Percentiles rank a stretch among this genome's conserved stretches.
Evolutionary conservation across 495 filamentous ascomycete genomes (phyloP).

Genomic region (Stereocaulon alpinum): DNA sequence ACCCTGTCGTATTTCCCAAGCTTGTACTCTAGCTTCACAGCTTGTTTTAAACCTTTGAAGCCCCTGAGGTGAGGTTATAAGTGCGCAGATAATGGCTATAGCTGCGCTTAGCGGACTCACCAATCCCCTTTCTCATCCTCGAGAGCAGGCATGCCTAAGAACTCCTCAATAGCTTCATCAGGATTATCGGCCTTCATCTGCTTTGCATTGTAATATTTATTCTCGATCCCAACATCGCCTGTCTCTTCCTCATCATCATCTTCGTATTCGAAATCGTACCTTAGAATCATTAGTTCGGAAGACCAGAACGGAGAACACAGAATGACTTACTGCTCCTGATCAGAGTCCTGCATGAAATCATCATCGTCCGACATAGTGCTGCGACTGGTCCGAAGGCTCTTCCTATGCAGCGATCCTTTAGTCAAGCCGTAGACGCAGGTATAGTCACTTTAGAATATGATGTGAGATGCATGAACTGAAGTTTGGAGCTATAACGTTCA

Average conservation of each 20-base stretch:
- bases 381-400: constrained; percentile 17
- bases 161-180: constrained; percentile 83
- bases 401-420: background rate
- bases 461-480: no score
- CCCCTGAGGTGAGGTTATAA: constrained; percentile 45
- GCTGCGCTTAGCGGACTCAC: constrained; percentile 31
- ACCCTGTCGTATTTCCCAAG: constrained; percentile 77
- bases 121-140: constrained; percentile 92
- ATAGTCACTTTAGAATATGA: background rate
- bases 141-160: constrained; percentile 70
- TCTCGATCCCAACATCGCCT: constrained; percentile 90
- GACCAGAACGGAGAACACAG: background rate
- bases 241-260: constrained; percentile 81
- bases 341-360: constrained; percentile 98
- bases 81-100: constrained; percentile 2
- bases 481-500: no score
- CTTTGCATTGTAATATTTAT: constrained; percentile 99
- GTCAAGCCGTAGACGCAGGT: background rate
- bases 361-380: constrained; percentile 87
- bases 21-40: constrained; percentile 93
- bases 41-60: constrained; percentile 95
- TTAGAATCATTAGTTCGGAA: constrained; percentile 26
- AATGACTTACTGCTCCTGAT: constrained; percentile 59
- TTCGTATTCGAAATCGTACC: constrained; percentile 96
- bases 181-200: constrained; percentile 83